A percentile compares a stretch with the other conserved stretches of the same genome.
Evolutionary conservation across 495 filamentous ascomycete genomes (phyloP).

Genomic region (Astrothelium subdiscretum): DNA sequence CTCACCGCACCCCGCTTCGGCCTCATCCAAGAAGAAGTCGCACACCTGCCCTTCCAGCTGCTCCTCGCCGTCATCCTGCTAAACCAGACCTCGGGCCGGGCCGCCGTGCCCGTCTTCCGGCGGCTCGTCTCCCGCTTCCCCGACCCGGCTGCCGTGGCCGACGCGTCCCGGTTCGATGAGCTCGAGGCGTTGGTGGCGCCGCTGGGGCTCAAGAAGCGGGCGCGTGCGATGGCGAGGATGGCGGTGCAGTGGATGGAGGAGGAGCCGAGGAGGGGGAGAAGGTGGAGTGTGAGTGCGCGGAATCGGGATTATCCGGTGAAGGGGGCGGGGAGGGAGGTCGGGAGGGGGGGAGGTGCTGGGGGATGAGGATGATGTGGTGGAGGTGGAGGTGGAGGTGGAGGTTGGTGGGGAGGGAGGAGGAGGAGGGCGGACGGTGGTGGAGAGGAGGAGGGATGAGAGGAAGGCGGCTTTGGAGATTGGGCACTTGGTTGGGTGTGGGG

Average conservation of each 20-base stretch:
- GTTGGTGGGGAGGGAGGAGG: slow-evolving; percentile 35
- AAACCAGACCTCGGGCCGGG: slow-evolving; percentile 62
- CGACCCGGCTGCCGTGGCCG: slow-evolving; percentile 50
- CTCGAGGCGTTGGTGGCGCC: slow-evolving; percentile 53
- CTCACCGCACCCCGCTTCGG: slow-evolving; percentile 55
- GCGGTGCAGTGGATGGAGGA: slow-evolving; percentile 58
- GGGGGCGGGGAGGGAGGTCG: slow-evolving; percentile 45
- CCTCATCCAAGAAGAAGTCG: slow-evolving; percentile 71
- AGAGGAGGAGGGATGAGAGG: slow-evolving; percentile 21
- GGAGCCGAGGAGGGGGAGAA: slow-evolving; percentile 45
- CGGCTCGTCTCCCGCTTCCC: slow-evolving; percentile 56
- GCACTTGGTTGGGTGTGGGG: slow-evolving; percentile 69
- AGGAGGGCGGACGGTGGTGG: slow-evolving; percentile 31
- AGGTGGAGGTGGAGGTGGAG: slow-evolving; percentile 14
- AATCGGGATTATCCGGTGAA: slow-evolving; percentile 56
- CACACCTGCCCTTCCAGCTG: slow-evolving; percentile 43
- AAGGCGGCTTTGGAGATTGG: slow-evolving; percentile 68
- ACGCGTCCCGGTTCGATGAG: slow-evolving; percentile 39
- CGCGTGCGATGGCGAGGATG: slow-evolving; percentile 50
- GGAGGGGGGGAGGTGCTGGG: slow-evolving; percentile 34
- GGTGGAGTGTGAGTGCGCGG: slow-evolving; percentile 35
- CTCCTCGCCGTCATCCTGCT: slow-evolving; percentile 46
- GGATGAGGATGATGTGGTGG: slow-evolving; percentile 15
- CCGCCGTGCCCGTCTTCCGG: slow-evolving; percentile 69
- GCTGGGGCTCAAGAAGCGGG: slow-evolving; percentile 60